Evolutionary conservation across 768 basidiomycete genomes (phyloP), one percentile per base, ranked within the genome.

Genomic region (Pleurotus tuber-regium): DNA sequence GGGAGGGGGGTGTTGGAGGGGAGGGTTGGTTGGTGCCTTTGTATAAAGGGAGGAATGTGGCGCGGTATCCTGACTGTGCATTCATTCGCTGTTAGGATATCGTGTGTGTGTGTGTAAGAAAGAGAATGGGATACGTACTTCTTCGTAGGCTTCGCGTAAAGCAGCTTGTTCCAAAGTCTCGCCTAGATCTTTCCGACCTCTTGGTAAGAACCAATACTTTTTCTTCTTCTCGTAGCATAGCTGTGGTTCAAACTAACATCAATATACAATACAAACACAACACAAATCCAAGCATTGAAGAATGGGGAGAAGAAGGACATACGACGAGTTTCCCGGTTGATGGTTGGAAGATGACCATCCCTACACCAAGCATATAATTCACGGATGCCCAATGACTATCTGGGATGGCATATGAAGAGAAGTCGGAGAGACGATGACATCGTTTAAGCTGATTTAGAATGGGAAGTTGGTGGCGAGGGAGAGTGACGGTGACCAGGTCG

Each of bases 281-380:
- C n/a, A n/a, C n/a, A n/a, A n/a, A n/a, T n/a, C n/a, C n/a, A n/a
- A n/a, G n/a, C n/a, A n/a, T n/a, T n/a, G n/a, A n/a, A n/a, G n/a
- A n/a, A n/a, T n/a, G n/a, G n/a, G n/a, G n/a, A n/a, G n/a, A n/a
- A n/a, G n/a, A n/a, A n/a, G n/a, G n/a, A n/a, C 86, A 57, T 4
- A 86, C 54, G 9, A 85, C 79, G 21, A 86, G 58, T 57, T 77
- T 78, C 11, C 70, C 63, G 0, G 80, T 80, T 1, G 72, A 69
- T 14, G 76, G 75, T 57, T 86, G 83, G 19, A 87, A 70, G 40
- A 86, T 70, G n/a, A 83, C 78, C 79, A 83, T 80, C n/a, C 82
- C 84, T 2, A 77, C 79, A 1, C 82, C 81, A 2, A 84, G 68
- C 65, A 79, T 62, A 59, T 86, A 80, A 61, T 84, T 77, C 11